Evolutionary conservation across 1,284 basidiomycete species (phyloP), one percentile per base, ranked within the genome.

Genomic region (Schizophyllum amplum): DNA sequence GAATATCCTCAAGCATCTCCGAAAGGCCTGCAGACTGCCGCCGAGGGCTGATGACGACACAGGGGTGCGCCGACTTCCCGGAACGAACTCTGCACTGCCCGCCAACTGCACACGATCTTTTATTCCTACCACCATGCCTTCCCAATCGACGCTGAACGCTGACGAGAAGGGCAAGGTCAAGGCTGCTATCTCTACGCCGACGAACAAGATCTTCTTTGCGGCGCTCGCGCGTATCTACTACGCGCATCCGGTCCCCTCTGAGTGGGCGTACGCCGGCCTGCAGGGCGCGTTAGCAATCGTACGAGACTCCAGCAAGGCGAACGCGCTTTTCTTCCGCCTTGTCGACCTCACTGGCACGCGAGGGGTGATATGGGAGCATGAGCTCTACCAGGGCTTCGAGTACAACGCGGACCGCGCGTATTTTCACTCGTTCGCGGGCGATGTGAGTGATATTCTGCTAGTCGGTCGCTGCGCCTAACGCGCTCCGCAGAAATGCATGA

Each of bases 321-420:
- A 80, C 25, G 77, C 79, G 3, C 76, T 85, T 50, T 79, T 79
- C 67, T 83, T 95, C 67, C 83, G 84, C 66, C 74, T 97, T 51
- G 87, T 97, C 2, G 94, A 96, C 70, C 68, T 95, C 24, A 74
- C 76, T 66, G 90, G 92, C 13, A 92, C 90, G 1, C 75, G 92
- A 54, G 94, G 94, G 9, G 81, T 95, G 25, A 84, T 95, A 49
- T 99, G 96, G 96, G 87, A 94, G 62, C 92, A 98, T 65, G 94
- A 97, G 68, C 71, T 98, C 2, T 97, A 95, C 63, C 82, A 90
- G 46, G 86, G 86, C 50, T 85, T 97, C 61, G 84, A 90, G 60
- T 94, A 94, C 70, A 80, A 85, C 67, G 82, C 90, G 67, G 96
- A 98, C 68, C 80, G 94, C 61, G 82, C 90, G 1, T 97, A 89